These are phyloP conservation scores for Salmacisia buchloeana DNA, from an alignment of 1,284 basidiomycete genomes.

Conservation along the genomic window DNA sequence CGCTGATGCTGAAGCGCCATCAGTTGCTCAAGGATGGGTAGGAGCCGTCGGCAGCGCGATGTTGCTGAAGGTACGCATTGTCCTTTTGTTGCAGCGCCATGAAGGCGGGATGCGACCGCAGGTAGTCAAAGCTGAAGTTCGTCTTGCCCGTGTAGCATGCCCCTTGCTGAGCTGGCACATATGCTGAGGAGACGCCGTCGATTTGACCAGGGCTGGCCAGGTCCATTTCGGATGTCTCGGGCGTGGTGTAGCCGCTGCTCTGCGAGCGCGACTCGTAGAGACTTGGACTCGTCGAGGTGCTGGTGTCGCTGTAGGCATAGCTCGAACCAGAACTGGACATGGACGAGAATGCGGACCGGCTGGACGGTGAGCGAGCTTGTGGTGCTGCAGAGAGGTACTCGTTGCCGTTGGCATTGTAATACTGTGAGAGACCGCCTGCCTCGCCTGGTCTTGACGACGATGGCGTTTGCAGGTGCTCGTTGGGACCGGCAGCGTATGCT, in stretches of 20 bases:
- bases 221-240: conserved; percentile 42
- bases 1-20: not conserved
- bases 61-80: not conserved
- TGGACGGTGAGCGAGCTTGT: conserved; percentile 12
- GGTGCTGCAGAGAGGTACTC: conserved; percentile 13
- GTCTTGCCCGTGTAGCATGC: not conserved
- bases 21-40: not conserved
- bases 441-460: not conserved
- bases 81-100: not conserved
- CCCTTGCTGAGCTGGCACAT: not conserved
- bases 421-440: not conserved
- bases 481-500: conserved; percentile 13
- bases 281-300: conserved; percentile 26
- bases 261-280: conserved; percentile 26
- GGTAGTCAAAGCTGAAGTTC: not conserved
- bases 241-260: conserved; percentile 38
- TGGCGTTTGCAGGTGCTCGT: conserved; percentile 9
- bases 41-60: not conserved
- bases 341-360: conserved; percentile 22
- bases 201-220: conserved; percentile 15
- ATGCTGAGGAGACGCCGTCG: not conserved
- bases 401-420: conserved; percentile 23
- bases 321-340: conserved; percentile 21
- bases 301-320: conserved; percentile 19
- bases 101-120: not conserved